A percentile compares a stretch with the other conserved stretches of the same genome.
Conservation (phyloP, 1,284 basidiomycete species). For the Fomitopsis palustris region DNA sequence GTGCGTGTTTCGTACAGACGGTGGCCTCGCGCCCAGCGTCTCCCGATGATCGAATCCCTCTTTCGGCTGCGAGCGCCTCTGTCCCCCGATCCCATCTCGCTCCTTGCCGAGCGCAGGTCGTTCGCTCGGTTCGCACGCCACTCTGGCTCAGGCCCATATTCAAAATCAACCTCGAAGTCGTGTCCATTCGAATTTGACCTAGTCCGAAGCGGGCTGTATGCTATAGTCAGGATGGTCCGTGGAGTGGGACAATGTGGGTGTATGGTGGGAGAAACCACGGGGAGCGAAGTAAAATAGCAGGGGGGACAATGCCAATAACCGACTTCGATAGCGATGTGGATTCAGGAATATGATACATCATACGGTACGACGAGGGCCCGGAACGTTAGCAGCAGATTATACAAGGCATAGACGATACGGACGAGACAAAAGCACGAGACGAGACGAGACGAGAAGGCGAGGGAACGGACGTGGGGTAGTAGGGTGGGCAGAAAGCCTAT, state of each 20-base stretch:
- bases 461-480: neutral
- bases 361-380: conserved; percentile 2
- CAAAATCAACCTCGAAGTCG: neutral
- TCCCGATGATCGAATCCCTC: conserved; percentile 1
- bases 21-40: neutral
- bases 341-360: conserved; percentile 5
- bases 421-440: too few relatives aligned
- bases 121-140: neutral
- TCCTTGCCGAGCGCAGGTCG: neutral
- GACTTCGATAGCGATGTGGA: conserved; percentile 8
- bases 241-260: neutral
- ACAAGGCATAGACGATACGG: conserved; percentile 3
- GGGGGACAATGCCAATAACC: neutral
- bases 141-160: neutral
- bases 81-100: conserved; percentile 2
- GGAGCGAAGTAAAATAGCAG: neutral
- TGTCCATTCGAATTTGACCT: neutral
- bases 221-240: neutral
- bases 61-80: neutral
- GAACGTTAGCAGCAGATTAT: conserved; percentile 1
- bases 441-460: neutral
- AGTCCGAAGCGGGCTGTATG: neutral
- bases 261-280: neutral
- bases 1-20: neutral
- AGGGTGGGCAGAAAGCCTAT: neutral